Base-by-base conservation (phyloP, 345 rosid species). In the Barbarea vulgaris region DNA sequence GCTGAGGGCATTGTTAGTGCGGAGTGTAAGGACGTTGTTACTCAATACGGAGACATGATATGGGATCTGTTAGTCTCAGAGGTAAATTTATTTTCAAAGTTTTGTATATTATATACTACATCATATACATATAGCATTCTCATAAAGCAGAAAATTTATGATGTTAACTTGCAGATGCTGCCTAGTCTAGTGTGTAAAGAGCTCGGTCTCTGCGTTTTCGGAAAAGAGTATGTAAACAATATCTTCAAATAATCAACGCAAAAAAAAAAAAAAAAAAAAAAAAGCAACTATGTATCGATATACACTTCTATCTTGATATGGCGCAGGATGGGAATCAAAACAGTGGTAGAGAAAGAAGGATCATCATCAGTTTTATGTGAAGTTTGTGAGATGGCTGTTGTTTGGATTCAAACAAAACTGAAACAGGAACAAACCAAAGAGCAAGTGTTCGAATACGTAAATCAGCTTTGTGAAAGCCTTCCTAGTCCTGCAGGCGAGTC, bases 401-500 rank as follows among this genome's bases (percentile, higher is more conserved):
- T 86, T 51, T 92, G 96, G 96, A 69, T 84, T 66, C 83, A 85
- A 75, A 92, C 76, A 84, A 88, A 87, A 56, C 88, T 90, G 19
- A 87, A 77, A 71, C 82, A 83, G 7, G 74, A 80, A 80, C 56
- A 72, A 67, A 81, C 91, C 4, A 88, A 88, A 79, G 94, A 88
- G 5, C 74, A 60, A 72, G 81, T 83, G 10, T 77, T 90, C 64
- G 62, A 63, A 73, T 90, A 90, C 68, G 83, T 87, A 22, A 77
- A 76, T 53, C 76, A 85, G 90, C 80, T 91, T 9, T 91, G 95
- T 14, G 85, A 89, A 63, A 89, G 84, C 81, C 64, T 89, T 33
- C 93, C 91, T 2, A 89, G 87, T 78, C 97, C 91, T 1, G 79
- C 74, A 76, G 91, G 89, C 10, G 89, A 88, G 58, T 84, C 95